Evolutionary conservation across 148 eudicot genomes (phyloP).

Genomic region (Rhododendron henanense): DNA sequence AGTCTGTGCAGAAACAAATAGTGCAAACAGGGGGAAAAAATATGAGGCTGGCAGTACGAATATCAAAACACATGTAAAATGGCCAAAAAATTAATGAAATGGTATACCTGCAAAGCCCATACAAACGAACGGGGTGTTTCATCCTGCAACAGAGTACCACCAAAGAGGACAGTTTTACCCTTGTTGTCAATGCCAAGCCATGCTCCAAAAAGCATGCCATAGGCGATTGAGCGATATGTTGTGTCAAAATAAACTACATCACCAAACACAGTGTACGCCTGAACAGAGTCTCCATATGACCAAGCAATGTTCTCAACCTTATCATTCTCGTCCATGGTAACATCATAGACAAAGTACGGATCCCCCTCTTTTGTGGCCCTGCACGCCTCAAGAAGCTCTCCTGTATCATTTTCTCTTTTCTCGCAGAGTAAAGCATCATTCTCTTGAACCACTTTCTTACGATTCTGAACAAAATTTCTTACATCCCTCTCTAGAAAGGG

Average conservation of each 20-base stretch:
- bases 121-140: conserved; percentile 25
- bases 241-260: conserved; percentile 38
- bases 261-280: conserved; percentile 28
- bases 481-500: conserved; percentile 40
- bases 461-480: conserved; percentile 30
- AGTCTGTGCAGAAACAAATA: conserved; percentile 17
- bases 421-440: conserved; percentile 21
- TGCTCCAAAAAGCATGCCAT: conserved; percentile 34
- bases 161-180: conserved; percentile 31
- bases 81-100: background rate
- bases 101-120: conserved; percentile 33
- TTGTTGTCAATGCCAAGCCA: conserved; percentile 34
- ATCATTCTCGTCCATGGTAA: conserved; percentile 26
- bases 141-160: conserved; percentile 33
- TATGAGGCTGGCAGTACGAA: background rate
- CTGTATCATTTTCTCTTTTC: conserved; percentile 18
- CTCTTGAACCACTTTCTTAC: conserved; percentile 30
- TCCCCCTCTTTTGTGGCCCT: conserved; percentile 36
- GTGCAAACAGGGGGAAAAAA: background rate
- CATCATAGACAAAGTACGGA: conserved; percentile 34
- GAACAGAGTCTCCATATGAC: conserved; percentile 28
- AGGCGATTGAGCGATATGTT: conserved; percentile 20
- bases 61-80: background rate
- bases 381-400: conserved; percentile 30
- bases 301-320: conserved; percentile 34